Evolutionary conservation across 371 early-diverging fungal genomes (phyloP), one percentile per base, ranked within the genome.

Genomic region (Mucor ambiguus): DNA sequence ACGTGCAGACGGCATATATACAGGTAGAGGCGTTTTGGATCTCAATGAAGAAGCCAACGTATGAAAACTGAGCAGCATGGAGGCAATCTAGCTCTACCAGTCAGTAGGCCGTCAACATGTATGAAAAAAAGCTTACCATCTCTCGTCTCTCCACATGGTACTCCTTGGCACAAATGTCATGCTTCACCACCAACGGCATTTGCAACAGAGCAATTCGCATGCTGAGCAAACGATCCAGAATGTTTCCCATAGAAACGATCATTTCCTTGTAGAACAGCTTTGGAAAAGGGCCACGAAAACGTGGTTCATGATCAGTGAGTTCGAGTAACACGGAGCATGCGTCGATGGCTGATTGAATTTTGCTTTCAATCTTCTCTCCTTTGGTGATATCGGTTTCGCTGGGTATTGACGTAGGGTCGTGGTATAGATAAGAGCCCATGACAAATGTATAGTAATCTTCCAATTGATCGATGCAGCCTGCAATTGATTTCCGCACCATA

Each of bases 231-330:
- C 86, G 80, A 64, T 87, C 87, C 38, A 87, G 58, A 11, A 87
- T 63, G 33, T 87, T 84, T 26, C 84, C 80, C 24, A 83, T 75
- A 10, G 85, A 80, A 3, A 77, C 77, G 44, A 87, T 80, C 70
- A 87, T 82, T 55, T 85, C 82, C 38, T 68, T 70, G 60, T 87
- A 89, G 46, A 89, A 79, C 30, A 71, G 75, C 61, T 80, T 77
- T 0, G 87, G 86, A 62, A 87, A 89, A 16, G 86, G 81, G 10
- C 83, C 87, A 54, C 84, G 86, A 29, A 89, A 64, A 12, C 87
- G 71, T 11, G 87, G 89, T 60, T 89, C 89, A 44, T 84, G 75
- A 22, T 74, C 80, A 2, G 88, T 86, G 28, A 88, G 64, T 24
- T 81, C 83, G 26, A 88, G 58, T 18, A 88, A 64, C n/a, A 82